These are phyloP conservation scores for Thelonectria blattea DNA, from an alignment of 2,329 filamentous ascomycete genomes.

Conservation along the genomic window DNA sequence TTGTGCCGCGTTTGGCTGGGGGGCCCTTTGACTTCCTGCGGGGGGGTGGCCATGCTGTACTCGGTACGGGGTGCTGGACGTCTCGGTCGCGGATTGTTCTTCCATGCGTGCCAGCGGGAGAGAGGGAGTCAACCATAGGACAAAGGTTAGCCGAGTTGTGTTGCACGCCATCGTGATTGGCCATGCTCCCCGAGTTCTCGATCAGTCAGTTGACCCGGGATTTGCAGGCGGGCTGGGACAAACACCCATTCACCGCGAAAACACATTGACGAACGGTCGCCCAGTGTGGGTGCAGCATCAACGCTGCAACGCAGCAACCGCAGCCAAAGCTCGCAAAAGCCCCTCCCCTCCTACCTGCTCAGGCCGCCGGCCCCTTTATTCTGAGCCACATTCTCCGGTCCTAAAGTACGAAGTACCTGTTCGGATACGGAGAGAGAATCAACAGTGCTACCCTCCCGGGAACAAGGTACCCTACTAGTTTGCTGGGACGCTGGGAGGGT, in stretches of 20 bases:
- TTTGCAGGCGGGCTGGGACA: background rate
- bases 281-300: conserved; percentile 29
- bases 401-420: conserved; percentile 1
- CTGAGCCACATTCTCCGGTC: conserved; percentile 18
- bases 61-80: conserved; percentile 8
- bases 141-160: background rate
- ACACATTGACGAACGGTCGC: conserved; percentile 29
- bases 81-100: conserved; percentile 14
- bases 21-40: background rate
- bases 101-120: background rate
- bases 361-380: background rate
- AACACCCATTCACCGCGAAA: background rate
- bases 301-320: background rate
- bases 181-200: background rate
- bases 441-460: conserved; percentile 10
- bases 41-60: conserved; percentile 16
- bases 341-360: background rate
- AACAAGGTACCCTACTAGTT: conserved; percentile 10
- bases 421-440: background rate
- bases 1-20: background rate
- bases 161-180: background rate
- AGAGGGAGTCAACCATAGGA: background rate
- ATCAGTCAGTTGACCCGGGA: background rate
- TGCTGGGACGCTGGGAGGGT: background rate
- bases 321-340: too few relatives aligned